Evolutionary conservation across 2,329 filamentous ascomycete genomes (phyloP), one percentile per base, ranked within the genome.

Genomic region (Botrytis medusae): DNA sequence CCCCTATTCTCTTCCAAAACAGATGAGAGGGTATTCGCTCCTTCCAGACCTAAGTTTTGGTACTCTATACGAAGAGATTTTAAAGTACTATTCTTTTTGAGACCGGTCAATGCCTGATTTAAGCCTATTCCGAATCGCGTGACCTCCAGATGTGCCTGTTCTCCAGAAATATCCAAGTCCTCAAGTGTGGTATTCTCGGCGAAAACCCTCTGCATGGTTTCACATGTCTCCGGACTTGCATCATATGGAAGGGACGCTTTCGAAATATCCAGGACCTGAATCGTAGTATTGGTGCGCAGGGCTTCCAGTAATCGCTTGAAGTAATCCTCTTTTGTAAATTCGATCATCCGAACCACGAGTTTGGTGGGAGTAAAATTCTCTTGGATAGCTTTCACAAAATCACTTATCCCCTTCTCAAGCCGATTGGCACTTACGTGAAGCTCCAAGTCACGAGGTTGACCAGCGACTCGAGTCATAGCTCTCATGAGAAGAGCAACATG

Each of bases 231-330:
- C 16, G 88, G 86, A 14, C 88, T 87, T 4, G 91, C 91, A 79
- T 93, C 91, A 71, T 89, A 90, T 22, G 91, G 91, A 34, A 93
- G 83, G 0, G 90, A 92, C 1, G 89, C 89, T 76, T 91, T 90
- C 2, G 91, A 92, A 40, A 93, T 89, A 79, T 93, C 91, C 25
- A 93, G 82, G 77, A 87, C 89, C 67, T 85, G 85, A 67, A 92
- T 87, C 0, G 89, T 89, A 29, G 83, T 89, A 78, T 93, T 93
- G 60, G 83, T 83, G 8, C 87, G 86, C 67, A 93, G 78, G 1
- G 91, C 90, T 74, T 87, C 82, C 10, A 92, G 84, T 65, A 93
- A 83, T 73, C 89, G 86, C 51, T 88, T 86, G 76, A 93, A 93
- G 54, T 80, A 75, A 48, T 79, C 77, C 69, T 82, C 81, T 65